phyloP scores from a whole-genome alignment of 2,329 filamentous ascomycete genomes.

The Fusarium penzigii region DNA sequence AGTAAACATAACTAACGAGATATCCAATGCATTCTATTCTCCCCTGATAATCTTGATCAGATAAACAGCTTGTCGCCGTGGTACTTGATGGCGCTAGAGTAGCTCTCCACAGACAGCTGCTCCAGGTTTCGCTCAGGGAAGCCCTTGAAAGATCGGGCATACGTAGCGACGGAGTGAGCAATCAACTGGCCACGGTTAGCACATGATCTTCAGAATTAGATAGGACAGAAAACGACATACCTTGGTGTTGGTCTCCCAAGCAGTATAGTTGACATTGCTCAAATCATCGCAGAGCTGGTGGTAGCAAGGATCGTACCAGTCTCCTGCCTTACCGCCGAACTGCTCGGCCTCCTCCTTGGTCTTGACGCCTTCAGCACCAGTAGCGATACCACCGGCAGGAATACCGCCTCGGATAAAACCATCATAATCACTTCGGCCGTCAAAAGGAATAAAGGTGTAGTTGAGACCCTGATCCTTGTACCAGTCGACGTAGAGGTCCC shows the following conservation, averaged over 20 bases:
- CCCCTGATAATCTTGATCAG: slow-evolving; percentile 31
- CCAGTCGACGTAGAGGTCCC: slow-evolving; percentile 67
- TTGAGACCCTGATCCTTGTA: slow-evolving; percentile 63
- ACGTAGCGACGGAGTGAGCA: slow-evolving; percentile 72
- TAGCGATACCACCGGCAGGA: slow-evolving; percentile 73
- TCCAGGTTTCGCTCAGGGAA: slow-evolving; percentile 56
- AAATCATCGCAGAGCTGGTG: slow-evolving; percentile 64
- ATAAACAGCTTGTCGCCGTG: slow-evolving; percentile 50
- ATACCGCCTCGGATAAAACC: slow-evolving; percentile 74
- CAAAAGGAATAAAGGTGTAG: slow-evolving; percentile 72
- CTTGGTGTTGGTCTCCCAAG: slow-evolving; percentile 63
- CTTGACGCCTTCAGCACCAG: slow-evolving; percentile 77
- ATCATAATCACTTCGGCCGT: slow-evolving; percentile 79
- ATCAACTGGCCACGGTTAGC: slow-evolving; percentile 51
- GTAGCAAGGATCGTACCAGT: slow-evolving; percentile 61
- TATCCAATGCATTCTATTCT: slow-evolving; percentile 19
- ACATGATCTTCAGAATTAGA: not conserved
- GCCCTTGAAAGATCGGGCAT: slow-evolving; percentile 63
- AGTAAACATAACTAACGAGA: slow-evolving; percentile 16
- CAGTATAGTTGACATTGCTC: slow-evolving; percentile 57
- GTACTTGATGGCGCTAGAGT: slow-evolving; percentile 46
- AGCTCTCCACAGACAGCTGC: slow-evolving; percentile 30
- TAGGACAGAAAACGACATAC: slow-evolving; percentile 34
- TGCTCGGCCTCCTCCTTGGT: slow-evolving; percentile 62
- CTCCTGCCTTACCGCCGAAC: slow-evolving; percentile 71